Evolutionary conservation across 768 basidiomycete species (phyloP).

Genomic region (Dioszegia crocea): DNA sequence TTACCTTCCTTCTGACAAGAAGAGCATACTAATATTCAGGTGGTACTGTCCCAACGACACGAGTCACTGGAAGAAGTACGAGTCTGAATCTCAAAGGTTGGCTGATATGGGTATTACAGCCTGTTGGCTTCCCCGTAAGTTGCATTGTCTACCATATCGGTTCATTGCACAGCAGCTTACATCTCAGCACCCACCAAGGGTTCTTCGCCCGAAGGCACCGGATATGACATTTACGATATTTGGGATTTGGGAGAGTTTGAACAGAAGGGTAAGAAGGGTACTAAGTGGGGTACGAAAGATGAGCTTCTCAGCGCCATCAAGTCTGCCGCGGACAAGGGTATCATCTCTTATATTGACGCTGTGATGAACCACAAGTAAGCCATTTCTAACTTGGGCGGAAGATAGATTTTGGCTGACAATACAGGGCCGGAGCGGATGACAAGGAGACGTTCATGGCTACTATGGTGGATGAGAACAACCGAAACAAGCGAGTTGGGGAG

Average conservation of each 20-base stretch:
- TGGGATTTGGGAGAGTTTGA: slow-evolving; percentile 52
- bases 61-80: slow-evolving; percentile 49
- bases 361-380: slow-evolving; percentile 71
- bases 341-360: slow-evolving; percentile 78
- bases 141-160: neutral
- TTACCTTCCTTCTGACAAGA: too few relatives aligned
- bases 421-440: slow-evolving; percentile 72
- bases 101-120: slow-evolving; percentile 51
- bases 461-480: slow-evolving; percentile 66
- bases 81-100: slow-evolving; percentile 35
- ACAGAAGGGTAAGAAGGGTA: slow-evolving; percentile 52
- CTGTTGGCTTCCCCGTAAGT: slow-evolving; percentile 51
- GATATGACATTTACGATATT: slow-evolving; percentile 49
- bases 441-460: slow-evolving; percentile 66
- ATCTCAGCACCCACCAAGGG: slow-evolving; percentile 1
- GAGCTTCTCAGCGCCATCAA: slow-evolving; percentile 69
- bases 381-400: neutral
- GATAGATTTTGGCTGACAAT: neutral
- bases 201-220: slow-evolving; percentile 39
- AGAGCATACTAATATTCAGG: too few relatives aligned
- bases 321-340: slow-evolving; percentile 63
- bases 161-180: neutral
- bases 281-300: slow-evolving; percentile 83
- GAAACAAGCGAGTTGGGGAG: slow-evolving; percentile 61
- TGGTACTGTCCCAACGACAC: neutral